Percentiles rank a stretch among this genome's conserved stretches.
These are phyloP conservation scores for Aspergillus neotritici DNA, from an alignment of 2,329 filamentous ascomycete genomes.

Conservation along the genomic window DNA sequence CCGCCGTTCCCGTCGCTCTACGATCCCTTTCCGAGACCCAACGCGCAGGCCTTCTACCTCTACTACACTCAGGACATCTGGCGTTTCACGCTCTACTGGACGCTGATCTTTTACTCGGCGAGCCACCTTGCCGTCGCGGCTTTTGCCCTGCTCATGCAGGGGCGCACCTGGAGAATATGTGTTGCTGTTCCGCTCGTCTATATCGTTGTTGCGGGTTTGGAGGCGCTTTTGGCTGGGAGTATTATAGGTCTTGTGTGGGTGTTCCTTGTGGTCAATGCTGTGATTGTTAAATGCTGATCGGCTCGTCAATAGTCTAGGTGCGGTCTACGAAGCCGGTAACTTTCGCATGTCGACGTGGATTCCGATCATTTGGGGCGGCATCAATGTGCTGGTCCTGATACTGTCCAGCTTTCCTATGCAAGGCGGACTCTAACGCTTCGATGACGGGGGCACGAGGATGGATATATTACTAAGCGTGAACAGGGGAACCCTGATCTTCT, in stretches of 20 bases:
- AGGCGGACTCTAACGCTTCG: slow-evolving; percentile 63
- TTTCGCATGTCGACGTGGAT: slow-evolving; percentile 95
- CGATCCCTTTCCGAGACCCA: slow-evolving; percentile 58
- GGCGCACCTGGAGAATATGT: slow-evolving; percentile 44
- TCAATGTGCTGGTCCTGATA: slow-evolving; percentile 76
- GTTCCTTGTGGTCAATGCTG: slow-evolving; percentile 1
- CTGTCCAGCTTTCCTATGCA: slow-evolving; percentile 91
- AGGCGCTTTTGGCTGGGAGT: slow-evolving; percentile 74
- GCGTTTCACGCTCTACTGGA: slow-evolving; percentile 85
- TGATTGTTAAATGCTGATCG: slow-evolving; percentile 4
- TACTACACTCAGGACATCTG: slow-evolving; percentile 73
- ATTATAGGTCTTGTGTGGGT: slow-evolving; percentile 73
- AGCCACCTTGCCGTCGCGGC: slow-evolving; percentile 68
- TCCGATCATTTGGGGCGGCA: slow-evolving; percentile 78
- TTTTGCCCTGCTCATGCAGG: slow-evolving; percentile 69
- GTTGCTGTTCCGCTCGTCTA: slow-evolving; percentile 71
- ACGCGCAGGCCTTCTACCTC: slow-evolving; percentile 58
- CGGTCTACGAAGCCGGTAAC: slow-evolving; percentile 73
- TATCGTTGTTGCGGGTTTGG: slow-evolving; percentile 62
- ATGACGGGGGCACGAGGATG: too few species aligned
- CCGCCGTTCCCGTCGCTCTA: slow-evolving; percentile 78
- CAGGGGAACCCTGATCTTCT: too few species aligned
- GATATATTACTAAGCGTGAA: too few species aligned
- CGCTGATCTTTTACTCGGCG: slow-evolving; percentile 67
- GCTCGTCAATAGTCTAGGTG: slow-evolving; percentile 57